Base-by-base conservation (phyloP, 495 filamentous ascomycete genomes). In the Neurospora cerealis region DNA sequence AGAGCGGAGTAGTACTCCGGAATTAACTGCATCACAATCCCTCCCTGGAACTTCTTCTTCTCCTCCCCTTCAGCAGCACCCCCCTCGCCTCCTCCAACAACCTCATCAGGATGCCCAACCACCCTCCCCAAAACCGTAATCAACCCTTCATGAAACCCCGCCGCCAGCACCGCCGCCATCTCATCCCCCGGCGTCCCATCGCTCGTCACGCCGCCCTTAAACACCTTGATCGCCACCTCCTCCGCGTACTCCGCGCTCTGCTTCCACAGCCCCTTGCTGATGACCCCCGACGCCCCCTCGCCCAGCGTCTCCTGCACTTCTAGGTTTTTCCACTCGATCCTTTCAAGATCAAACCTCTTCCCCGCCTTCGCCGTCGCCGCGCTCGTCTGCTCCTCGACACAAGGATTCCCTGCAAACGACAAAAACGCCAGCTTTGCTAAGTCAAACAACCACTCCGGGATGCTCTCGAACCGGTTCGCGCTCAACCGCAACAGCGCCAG, bases 141-240 rank as follows among this genome's bases (percentile, higher is more conserved):
- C 75, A 87, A 78, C 71, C 82, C 82, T n/a, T 81, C 78, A 78
- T 85, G 85, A 28, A 78, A 79, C 37, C 83, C 84, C 8, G 84
- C 84, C 2, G 79, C 78, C 73, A 84, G 75, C 70, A 79, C 83
- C 5, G 83, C 82, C 10, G 79, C 75, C 81, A 86, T 81, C 75
- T 86, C 85, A 71, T 86, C 84, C 17, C 77, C 76, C 1, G 84
- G 83, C 13, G 79, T 80, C 38, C 85, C 83, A 70, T 85, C 83
- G 70, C 78, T 82, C 7, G 81, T 82, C 15, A 83, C 76, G 5
- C 54, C 54, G 38, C 82, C 83, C 42, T 79, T 81, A 75, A 86
- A 87, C 13, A 87, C 73, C 71, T 85, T 85, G 75, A 87, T 78
- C 19, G 84, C 84, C 7, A 87, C 84, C 24, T 83, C 79, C 46